Evolutionary conservation across 2,329 filamentous ascomycete genomes (phyloP).

Genomic region (Hypoxylon sp.): DNA sequence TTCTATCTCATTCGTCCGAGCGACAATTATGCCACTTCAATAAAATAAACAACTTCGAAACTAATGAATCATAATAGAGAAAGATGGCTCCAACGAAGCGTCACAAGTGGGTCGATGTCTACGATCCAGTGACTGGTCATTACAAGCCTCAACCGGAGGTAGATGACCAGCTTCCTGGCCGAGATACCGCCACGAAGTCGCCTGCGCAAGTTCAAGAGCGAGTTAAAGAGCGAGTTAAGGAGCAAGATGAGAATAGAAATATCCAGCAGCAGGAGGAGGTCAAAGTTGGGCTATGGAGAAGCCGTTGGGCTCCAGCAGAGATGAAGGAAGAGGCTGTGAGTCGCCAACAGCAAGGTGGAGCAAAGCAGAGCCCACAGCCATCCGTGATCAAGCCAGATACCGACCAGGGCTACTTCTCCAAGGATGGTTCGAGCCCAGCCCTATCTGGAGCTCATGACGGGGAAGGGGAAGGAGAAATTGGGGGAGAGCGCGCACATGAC

Average conservation of each 20-base stretch:
- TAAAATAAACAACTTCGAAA: background rate
- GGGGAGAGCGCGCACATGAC: no score
- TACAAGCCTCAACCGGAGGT: background rate
- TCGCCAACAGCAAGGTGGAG: background rate
- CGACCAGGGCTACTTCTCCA: background rate
- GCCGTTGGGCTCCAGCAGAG: background rate
- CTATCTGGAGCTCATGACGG: background rate
- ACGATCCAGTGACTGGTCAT: slow-evolving; percentile 18
- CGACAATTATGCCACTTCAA: background rate
- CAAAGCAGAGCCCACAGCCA: background rate
- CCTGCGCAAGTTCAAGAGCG: background rate
- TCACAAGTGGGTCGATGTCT: slow-evolving; percentile 22
- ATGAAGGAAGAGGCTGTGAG: background rate
- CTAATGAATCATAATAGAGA: background rate
- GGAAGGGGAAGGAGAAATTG: background rate
- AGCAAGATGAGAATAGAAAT: background rate
- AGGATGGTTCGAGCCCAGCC: background rate
- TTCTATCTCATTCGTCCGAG: background rate
- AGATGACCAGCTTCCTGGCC: background rate
- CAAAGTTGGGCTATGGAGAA: background rate
- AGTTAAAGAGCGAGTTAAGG: background rate
- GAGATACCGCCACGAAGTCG: background rate
- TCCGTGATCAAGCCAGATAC: background rate
- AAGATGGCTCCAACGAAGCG: slow-evolving; percentile 14
- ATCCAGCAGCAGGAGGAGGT: background rate